Evolutionary conservation across 495 filamentous ascomycete genomes (phyloP), one percentile per base, ranked within the genome.

Genomic region (Lepraria neglecta): DNA sequence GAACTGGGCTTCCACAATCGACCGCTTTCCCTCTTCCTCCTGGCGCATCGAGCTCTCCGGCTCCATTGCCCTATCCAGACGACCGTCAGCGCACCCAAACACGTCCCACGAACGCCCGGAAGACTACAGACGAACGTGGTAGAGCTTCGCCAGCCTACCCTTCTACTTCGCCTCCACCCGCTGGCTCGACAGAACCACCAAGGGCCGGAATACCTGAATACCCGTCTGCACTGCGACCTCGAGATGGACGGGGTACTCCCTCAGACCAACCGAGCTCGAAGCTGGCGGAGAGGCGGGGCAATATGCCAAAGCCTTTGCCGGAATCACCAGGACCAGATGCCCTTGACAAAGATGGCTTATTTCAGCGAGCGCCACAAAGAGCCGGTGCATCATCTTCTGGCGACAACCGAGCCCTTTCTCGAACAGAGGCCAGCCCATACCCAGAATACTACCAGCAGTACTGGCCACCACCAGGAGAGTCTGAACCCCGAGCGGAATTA

Each of bases 51-150:
- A 86, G 79, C 72, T 85, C 81, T 33, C 80, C 82, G 58, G 81
- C 75, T 52, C 86, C 82, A 56, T 76, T 88, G 52, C 90, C 88
- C 9, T 95, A 91, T 67, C 90, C 89, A 51, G 88, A 90, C 70
- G 87, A 91, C 65, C 77, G 81, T 44, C 77, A 78, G 72, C 72
- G 77, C 71, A 72, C 64, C 14, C 77, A 77, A 61, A 63, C 74
- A 53, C 55, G 62, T 43, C 60, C 73, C 42, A 43, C 68, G 12
- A 63, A 66, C 30, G 67, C 51, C 35, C 64, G 60, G 17, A 65
- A 65, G 24, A 65, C 66, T 21, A 67, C 67, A 14, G 70, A 64
- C 6, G 63, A 48, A 10, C 62, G 65, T 27, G 59, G 65, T 12
- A 63, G 72, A 65, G 40, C 58, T 40, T 68, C 67, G 47, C 66